These are phyloP conservation scores for Aleurites moluccanus DNA, from an alignment of 441 rosid genomes.

Conservation along the genomic window DNA sequence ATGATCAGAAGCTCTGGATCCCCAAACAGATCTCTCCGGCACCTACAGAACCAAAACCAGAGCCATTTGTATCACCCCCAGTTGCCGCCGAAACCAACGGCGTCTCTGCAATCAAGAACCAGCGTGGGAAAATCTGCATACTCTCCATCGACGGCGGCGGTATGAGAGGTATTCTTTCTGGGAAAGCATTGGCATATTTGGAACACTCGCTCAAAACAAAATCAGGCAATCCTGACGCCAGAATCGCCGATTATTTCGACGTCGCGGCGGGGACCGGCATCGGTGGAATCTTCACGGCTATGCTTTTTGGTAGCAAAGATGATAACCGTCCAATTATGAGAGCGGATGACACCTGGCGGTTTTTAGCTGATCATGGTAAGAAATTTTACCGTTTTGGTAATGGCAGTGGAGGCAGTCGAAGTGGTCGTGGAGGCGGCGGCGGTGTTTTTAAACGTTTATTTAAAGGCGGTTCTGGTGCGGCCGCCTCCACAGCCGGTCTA, in stretches of 20 bases:
- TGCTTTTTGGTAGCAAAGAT: slow-evolving; percentile 79
- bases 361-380: slow-evolving; percentile 68
- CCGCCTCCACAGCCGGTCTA: slow-evolving; percentile 43
- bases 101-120: slow-evolving; percentile 61
- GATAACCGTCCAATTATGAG: slow-evolving; percentile 59
- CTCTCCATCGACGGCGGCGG: slow-evolving; percentile 82
- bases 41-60: slow-evolving; percentile 36
- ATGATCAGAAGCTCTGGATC: slow-evolving; percentile 73
- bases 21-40: slow-evolving; percentile 58
- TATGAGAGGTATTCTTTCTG: slow-evolving; percentile 80
- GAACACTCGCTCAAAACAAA: slow-evolving; percentile 69
- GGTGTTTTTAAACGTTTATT: slow-evolving; percentile 53
- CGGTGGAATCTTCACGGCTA: slow-evolving; percentile 86
- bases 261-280: slow-evolving; percentile 88
- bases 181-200: slow-evolving; percentile 75
- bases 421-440: slow-evolving; percentile 20
- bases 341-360: slow-evolving; percentile 88
- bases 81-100: slow-evolving; percentile 14
- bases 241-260: slow-evolving; percentile 86
- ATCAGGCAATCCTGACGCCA: slow-evolving; percentile 86
- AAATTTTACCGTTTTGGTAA: slow-evolving; percentile 46
- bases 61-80: slow-evolving; percentile 13
- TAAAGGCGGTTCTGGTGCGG: slow-evolving; percentile 39
- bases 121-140: slow-evolving; percentile 86
- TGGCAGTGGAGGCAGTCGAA: slow-evolving; percentile 14